Evolutionary conservation across 345 rosid species (phyloP).

Genomic region (Melaleuca alternifolia): DNA sequence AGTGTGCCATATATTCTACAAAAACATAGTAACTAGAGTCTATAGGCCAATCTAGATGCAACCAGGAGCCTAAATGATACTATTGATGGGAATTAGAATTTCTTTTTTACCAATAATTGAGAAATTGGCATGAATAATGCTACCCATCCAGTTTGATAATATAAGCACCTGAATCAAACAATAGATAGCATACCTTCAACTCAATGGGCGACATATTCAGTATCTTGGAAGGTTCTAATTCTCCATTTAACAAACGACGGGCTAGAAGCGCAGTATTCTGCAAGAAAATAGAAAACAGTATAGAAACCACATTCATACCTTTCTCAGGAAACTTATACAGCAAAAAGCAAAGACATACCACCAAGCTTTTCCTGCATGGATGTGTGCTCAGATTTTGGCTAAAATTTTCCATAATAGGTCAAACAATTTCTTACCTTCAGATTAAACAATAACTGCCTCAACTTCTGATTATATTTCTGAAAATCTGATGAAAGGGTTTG

Average conservation of each 20-base stretch:
- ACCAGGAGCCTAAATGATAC: not conserved
- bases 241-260: slow-evolving; percentile 64
- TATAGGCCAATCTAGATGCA: not conserved
- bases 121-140: not conserved
- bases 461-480: slow-evolving; percentile 82
- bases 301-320: not conserved
- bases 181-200: slow-evolving; percentile 49
- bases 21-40: not conserved
- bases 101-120: slow-evolving; percentile 28
- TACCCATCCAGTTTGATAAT: not conserved
- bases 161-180: not conserved
- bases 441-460: slow-evolving; percentile 79
- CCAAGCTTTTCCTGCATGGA: not conserved
- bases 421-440: slow-evolving; percentile 49
- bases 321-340: not conserved
- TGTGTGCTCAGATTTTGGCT: not conserved
- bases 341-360: not conserved
- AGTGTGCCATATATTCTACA: not conserved
- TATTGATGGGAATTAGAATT: not conserved
- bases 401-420: not conserved
- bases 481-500: slow-evolving; percentile 59
- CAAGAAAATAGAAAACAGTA: not conserved
- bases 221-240: slow-evolving; percentile 73
- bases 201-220: slow-evolving; percentile 85
- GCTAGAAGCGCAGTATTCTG: slow-evolving; percentile 45